Evolutionary conservation across 2,329 filamentous ascomycete species (phyloP), one percentile per base, ranked within the genome.

Genomic region (Xylaria multiplex): DNA sequence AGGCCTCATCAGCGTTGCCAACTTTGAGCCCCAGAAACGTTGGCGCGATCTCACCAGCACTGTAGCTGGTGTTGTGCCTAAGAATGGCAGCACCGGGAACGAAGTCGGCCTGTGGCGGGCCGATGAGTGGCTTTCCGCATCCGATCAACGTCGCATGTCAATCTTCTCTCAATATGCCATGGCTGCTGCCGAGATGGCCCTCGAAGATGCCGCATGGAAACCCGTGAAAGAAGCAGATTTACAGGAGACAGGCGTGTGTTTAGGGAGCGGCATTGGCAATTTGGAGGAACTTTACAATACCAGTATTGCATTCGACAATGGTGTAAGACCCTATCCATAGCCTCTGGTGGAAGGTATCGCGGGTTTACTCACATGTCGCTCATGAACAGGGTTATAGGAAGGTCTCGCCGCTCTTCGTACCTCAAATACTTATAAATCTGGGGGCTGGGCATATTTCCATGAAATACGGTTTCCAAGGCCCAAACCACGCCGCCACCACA

Each of bases 201-300:
- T 99, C 58, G 80, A 87, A 32, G 93, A 98, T 82, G 91, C 95
- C 0, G 88, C 85, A 2, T 97, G 94, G 93, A 83, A 85, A 55
- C 88, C 90, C 0, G 81, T 81, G 5, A 79, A 76, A 4, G 82
- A 84, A 19, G 84, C 88, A 27, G 87, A 94, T 64, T 84, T 86
- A 27, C 91, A 97, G 75, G 85, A 85, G 61, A 97, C 94, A 0
- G 96, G 96, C 0, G 92, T 99, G 1, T 97, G 95, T 74, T 84
- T 99, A 46, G 96, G 96, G 2, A 98, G 95, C 70, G 96, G 96
- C 1, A 97, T 99, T 73, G 96, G 96, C 16, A 97, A 96, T 74
- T 85, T 99, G 45, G 91, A 97, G 46, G 93, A 97, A 73, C 89
- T 97, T 8, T 97, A 96, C 79, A 85, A 90, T 68, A 96, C 93